These are phyloP conservation scores for Microstroma glucosiphilum DNA, from an alignment of 1,284 basidiomycete species.

Conservation along the genomic window DNA sequence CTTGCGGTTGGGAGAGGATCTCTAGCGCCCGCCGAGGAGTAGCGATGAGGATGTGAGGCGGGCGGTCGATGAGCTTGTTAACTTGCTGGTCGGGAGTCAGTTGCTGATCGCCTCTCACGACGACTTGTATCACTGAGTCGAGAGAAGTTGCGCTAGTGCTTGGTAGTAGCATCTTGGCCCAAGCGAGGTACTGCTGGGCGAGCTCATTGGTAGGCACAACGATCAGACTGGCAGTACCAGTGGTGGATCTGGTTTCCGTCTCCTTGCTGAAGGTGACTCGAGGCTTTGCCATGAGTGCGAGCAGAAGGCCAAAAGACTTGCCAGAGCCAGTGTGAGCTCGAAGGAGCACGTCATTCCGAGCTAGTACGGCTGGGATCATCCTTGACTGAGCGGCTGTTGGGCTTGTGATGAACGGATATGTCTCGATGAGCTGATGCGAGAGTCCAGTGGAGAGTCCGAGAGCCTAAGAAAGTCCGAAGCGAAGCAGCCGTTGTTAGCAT, in stretches of 20 bases:
- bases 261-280: conserved; percentile 33
- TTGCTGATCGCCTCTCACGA: conserved; percentile 28
- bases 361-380: conserved; percentile 35
- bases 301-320: conserved; percentile 43
- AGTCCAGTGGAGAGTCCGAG: conserved; percentile 11
- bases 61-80: conserved; percentile 22
- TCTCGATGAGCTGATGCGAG: conserved; percentile 19
- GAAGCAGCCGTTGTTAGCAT: too few species aligned
- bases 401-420: conserved; percentile 31
- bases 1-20: conserved; percentile 28
- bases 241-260: conserved; percentile 4
- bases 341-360: conserved; percentile 37
- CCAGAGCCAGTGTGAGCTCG: conserved; percentile 48
- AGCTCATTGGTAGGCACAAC: conserved; percentile 47
- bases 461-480: too few species aligned
- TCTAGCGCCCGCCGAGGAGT: conserved; percentile 42
- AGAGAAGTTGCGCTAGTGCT: conserved; percentile 19
- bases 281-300: conserved; percentile 44
- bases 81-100: conserved; percentile 24
- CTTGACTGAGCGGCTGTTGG: conserved; percentile 40
- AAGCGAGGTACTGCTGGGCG: conserved; percentile 39
- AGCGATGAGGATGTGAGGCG: conserved; percentile 44
- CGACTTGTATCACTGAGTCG: conserved; percentile 35
- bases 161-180: conserved; percentile 38
- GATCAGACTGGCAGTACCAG: conserved; percentile 37